Percentiles rank a stretch among this genome's conserved stretches.
phyloP scores from a whole-genome alignment of 768 basidiomycete species.

The Trametes elegans region DNA sequence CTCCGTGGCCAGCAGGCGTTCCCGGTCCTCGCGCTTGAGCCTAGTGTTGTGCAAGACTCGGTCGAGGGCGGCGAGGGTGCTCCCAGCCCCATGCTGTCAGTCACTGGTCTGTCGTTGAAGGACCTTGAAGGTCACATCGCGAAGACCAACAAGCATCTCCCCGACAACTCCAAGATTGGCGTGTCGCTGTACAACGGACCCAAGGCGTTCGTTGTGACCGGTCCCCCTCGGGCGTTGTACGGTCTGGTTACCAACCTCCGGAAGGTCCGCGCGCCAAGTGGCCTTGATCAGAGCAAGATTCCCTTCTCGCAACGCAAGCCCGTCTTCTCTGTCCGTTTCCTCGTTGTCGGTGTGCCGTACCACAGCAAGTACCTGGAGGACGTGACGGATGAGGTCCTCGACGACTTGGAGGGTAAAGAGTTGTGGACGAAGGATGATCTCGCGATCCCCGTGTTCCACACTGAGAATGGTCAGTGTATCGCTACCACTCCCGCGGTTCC shows the following conservation, averaged over 20 bases:
- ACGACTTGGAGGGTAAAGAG: slow-evolving; percentile 76
- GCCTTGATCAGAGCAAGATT: slow-evolving; percentile 90
- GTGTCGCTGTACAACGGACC: slow-evolving; percentile 94
- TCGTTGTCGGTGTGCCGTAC: slow-evolving; percentile 95
- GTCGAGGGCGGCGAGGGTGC: slow-evolving; percentile 91
- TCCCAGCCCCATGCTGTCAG: slow-evolving; percentile 91
- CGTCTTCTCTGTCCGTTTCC: slow-evolving; percentile 88
- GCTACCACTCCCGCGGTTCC: background rate
- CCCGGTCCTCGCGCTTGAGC: slow-evolving; percentile 88
- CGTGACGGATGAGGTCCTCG: slow-evolving; percentile 67
- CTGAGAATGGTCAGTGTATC: slow-evolving; percentile 77
- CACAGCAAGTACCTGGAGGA: slow-evolving; percentile 84
- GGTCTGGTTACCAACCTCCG: slow-evolving; percentile 90
- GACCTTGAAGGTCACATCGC: slow-evolving; percentile 79
- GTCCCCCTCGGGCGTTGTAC: slow-evolving; percentile 87
- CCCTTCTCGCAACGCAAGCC: slow-evolving; percentile 95
- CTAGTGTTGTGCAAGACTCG: slow-evolving; percentile 81
- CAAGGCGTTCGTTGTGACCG: slow-evolving; percentile 88
- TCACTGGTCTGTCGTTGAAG: slow-evolving; percentile 76
- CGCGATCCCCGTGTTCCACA: slow-evolving; percentile 85
- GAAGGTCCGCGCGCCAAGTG: slow-evolving; percentile 83
- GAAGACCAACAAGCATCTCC: slow-evolving; percentile 86
- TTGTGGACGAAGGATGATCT: slow-evolving; percentile 71
- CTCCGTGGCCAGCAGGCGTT: slow-evolving; percentile 93
- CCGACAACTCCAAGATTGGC: slow-evolving; percentile 70